Base-by-base conservation (phyloP, 306 rosid species). In the Prinsepia uniflora region DNA sequence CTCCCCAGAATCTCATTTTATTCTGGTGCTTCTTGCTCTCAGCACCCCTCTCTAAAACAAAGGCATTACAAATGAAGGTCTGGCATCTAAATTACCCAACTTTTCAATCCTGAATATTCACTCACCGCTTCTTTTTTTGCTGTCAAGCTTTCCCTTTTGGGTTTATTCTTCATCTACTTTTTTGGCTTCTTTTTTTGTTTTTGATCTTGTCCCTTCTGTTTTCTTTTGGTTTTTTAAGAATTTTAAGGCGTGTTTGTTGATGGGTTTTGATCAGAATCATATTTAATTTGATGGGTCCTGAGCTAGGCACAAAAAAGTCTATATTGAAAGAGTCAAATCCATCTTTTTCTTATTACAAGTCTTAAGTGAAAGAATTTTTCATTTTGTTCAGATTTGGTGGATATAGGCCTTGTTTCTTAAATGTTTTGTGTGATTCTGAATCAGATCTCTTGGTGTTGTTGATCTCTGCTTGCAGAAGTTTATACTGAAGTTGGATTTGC, bases 401-500 rank as follows among this genome's bases (percentile, higher is more conserved):
- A 24, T 17, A 40, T 65, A 30, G 64, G 72, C 13, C 17, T 63
- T 60, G 19, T 41, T 47, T 19, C 14, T 71, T 36, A 42, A 9
- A 9, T 40, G 18, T 59, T 59, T 59, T 5, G 43, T 4, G 49
- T 36, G 70, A 61, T 66, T 78, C 57, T 65, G 55, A 75, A 34
- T 63, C 80, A 67, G 84, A 79, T 61, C 19, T 72, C 59, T 19
- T 72, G 43, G 48, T 67, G 44, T 44, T 69, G 17, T 15, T 80
- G 76, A 48, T 76, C 77, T 76, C 41, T 76, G 54, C 13, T 78
- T 70, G 62, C 91, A 91, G 99, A 95, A 95, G 81, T 42, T 85
- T 59, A 86, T 95, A 47, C 74, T 95, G 84, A 89, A 83, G 75
- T 70, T 95, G 77, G 99, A 85, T 70, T 78, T 95, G 78, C 84